A percentile compares a stretch with the other conserved stretches of the same genome.
Conservation (phyloP, 768 basidiomycete species). For the Wakefieldia striispora region DNA sequence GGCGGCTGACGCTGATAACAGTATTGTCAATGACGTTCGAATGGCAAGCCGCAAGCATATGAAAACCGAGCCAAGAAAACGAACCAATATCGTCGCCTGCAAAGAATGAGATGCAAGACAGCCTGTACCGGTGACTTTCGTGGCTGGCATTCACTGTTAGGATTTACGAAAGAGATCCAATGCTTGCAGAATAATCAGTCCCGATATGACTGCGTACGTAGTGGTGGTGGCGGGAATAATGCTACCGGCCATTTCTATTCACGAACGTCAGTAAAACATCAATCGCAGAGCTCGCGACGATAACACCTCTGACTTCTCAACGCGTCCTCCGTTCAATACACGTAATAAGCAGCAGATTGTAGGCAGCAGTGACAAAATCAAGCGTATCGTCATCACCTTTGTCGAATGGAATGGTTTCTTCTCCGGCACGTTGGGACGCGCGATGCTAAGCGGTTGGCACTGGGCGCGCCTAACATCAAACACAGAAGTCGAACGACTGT, state of each 20-base stretch:
- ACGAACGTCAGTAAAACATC: neutral
- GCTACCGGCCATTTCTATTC: conserved; percentile 95
- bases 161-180: conserved; percentile 75
- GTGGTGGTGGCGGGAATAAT: conserved; percentile 99
- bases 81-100: too few species aligned
- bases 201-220: conserved; percentile 98
- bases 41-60: too few species aligned
- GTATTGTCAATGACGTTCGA: too few species aligned
- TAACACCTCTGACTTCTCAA: conserved; percentile 92
- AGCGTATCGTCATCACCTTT: conserved; percentile 98
- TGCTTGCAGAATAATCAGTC: conserved; percentile 91
- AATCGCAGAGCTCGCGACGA: neutral
- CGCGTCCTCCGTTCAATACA: conserved; percentile 85
- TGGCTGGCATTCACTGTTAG: too few species aligned
- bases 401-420: conserved; percentile 84
- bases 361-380: conserved; percentile 93
- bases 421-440: conserved; percentile 63
- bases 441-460: conserved; percentile 74
- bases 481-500: neutral
- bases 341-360: conserved; percentile 88
- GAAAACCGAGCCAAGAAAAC: too few species aligned
- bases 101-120: too few species aligned
- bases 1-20: too few species aligned
- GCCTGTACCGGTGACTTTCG: too few species aligned
- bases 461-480: conserved; percentile 33